phyloP scores from a whole-genome alignment of 139 green algal genomes.

The Micractinium conductrix region DNA sequence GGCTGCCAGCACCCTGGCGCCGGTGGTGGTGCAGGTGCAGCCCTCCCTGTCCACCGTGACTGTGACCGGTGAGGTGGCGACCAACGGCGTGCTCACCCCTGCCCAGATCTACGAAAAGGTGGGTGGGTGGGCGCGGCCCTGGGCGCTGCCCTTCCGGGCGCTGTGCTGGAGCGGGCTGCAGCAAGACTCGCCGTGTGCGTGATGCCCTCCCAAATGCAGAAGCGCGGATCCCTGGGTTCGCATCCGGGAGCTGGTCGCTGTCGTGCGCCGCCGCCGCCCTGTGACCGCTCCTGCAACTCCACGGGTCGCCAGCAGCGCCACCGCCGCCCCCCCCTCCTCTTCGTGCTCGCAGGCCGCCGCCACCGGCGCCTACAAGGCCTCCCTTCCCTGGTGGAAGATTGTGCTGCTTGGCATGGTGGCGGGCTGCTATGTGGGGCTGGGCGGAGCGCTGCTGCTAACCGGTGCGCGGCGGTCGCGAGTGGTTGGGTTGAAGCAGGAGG shows the following conservation, averaged over 20 bases:
- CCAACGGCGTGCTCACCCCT: conserved; percentile 14
- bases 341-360: conserved; percentile 20
- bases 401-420: conserved; percentile 66
- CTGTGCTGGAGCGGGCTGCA: no score
- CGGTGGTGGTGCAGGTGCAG: conserved; percentile 11
- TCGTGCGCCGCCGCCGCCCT: no score
- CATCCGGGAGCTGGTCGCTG: neutral
- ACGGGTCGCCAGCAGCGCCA: no score
- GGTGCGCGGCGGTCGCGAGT: no score
- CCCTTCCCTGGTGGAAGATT: conserved; percentile 55
- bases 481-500: no score
- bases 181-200: no score
- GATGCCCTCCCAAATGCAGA: no score
- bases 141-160: neutral
- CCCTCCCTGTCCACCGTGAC: conserved; percentile 9
- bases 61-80: conserved; percentile 27
- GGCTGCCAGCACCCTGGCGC: neutral
- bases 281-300: no score
- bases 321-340: neutral
- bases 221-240: neutral
- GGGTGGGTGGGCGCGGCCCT: neutral
- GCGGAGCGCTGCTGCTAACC: conserved; percentile 67
- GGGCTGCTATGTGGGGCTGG: conserved; percentile 77
- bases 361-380: conserved; percentile 43
- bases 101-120: conserved; percentile 36